phyloP scores from a whole-genome alignment of 306 rosid genomes.

The Styphnolobium japonicum region DNA sequence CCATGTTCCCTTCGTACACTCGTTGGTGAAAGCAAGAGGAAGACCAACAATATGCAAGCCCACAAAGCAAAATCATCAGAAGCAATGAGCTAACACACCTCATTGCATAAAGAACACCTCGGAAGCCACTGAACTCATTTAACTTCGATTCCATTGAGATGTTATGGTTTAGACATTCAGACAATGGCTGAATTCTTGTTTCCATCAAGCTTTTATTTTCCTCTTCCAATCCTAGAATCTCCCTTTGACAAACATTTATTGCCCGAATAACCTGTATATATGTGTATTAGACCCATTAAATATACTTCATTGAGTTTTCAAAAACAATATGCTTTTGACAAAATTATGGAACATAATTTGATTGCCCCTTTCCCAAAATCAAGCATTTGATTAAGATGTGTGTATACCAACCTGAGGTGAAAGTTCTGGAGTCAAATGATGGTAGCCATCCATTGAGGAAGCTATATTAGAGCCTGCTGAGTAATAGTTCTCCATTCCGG shows the following conservation, averaged over 20 bases:
- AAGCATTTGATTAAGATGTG: not conserved
- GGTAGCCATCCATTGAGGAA: slow-evolving; percentile 38
- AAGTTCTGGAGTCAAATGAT: slow-evolving; percentile 43
- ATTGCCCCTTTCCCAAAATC: not conserved
- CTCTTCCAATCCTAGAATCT: slow-evolving; percentile 50
- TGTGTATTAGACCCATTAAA: not conserved
- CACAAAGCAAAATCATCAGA: slow-evolving; percentile 51
- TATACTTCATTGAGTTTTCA: not conserved
- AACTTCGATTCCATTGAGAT: slow-evolving; percentile 42
- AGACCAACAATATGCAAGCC: slow-evolving; percentile 55
- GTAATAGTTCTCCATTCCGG: slow-evolving; percentile 48
- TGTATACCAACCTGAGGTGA: slow-evolving; percentile 50
- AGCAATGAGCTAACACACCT: slow-evolving; percentile 59
- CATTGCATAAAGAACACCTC: slow-evolving; percentile 68
- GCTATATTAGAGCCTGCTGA: slow-evolving; percentile 35
- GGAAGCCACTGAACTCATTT: slow-evolving; percentile 62
- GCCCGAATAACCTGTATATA: slow-evolving; percentile 46
- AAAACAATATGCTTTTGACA: not conserved
- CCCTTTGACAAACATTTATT: slow-evolving; percentile 50
- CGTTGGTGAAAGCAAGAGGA: slow-evolving; percentile 38
- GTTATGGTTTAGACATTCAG: slow-evolving; percentile 31
- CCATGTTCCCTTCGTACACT: slow-evolving; percentile 29
- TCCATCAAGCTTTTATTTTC: slow-evolving; percentile 51
- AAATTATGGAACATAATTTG: not conserved
- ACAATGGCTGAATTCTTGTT: slow-evolving; percentile 55